These are phyloP conservation scores for Dendrobium catenatum DNA, from an alignment of 106 monocot species.

Conservation along the genomic window DNA sequence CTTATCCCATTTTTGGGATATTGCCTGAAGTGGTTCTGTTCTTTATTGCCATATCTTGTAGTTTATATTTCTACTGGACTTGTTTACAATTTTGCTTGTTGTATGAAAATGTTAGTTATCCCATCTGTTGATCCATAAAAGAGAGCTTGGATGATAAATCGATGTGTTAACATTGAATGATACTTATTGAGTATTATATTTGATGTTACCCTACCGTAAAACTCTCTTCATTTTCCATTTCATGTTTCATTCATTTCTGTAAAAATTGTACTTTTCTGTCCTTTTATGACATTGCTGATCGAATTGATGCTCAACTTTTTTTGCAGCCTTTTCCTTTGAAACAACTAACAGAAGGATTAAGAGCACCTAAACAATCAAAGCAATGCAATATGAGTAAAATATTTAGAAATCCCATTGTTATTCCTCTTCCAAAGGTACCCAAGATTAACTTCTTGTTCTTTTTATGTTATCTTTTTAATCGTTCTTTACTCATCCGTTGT, in stretches of 20 bases:
- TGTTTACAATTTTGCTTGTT: background rate
- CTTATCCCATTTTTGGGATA: background rate
- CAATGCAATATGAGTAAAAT: conserved; percentile 24
- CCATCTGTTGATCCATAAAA: background rate
- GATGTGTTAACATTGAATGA: background rate
- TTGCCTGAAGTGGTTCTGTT: background rate
- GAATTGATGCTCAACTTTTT: background rate
- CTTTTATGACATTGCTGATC: background rate
- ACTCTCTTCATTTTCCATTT: background rate
- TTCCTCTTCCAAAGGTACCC: conserved; percentile 45
- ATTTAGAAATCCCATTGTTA: conserved; percentile 36
- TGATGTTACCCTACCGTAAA: background rate
- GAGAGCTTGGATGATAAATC: background rate
- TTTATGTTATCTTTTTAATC: background rate
- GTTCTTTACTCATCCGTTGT: background rate
- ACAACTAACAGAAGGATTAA: conserved; percentile 32
- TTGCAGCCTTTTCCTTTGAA: conserved; percentile 49
- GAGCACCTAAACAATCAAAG: conserved; percentile 31
- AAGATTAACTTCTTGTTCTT: background rate
- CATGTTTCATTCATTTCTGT: background rate
- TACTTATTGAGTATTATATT: background rate
- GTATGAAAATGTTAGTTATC: background rate
- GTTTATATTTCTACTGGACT: background rate
- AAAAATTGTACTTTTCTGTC: background rate
- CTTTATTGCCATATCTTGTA: background rate